phyloP scores from a whole-genome alignment of 139 green algal genomes.

The Ettlia oleoabundans region DNA sequence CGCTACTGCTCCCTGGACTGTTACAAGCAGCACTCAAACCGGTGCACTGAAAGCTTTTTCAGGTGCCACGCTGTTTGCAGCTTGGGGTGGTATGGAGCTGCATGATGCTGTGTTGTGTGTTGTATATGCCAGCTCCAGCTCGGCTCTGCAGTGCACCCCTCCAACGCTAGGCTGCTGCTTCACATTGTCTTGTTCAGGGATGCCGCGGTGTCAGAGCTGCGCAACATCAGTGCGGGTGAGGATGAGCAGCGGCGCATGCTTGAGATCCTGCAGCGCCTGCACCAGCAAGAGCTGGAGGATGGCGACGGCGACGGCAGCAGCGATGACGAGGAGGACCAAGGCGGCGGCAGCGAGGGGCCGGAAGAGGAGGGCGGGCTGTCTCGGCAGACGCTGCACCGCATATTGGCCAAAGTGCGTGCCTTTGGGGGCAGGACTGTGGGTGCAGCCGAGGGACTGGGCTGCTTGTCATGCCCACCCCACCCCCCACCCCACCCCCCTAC shows the following conservation, averaged over 20 bases:
- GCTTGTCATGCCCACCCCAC: too few species aligned
- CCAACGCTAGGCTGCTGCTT: too few species aligned
- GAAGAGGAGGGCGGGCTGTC: conserved; percentile 38
- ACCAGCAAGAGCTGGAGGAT: conserved; percentile 48
- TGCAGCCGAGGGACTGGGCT: too few species aligned
- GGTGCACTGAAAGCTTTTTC: conserved; percentile 80
- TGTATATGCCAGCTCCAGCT: too few species aligned
- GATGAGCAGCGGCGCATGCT: conserved; percentile 58
- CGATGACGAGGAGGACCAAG: not conserved
- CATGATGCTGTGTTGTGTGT: too few species aligned
- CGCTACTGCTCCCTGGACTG: conserved; percentile 81
- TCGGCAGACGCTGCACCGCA: conserved; percentile 38
- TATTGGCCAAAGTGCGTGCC: conserved; percentile 44
- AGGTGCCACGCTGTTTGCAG: too few species aligned
- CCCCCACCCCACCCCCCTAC: too few species aligned
- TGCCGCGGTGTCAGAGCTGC: conserved; percentile 57
- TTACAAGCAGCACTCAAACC: conserved; percentile 73
- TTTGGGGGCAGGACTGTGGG: too few species aligned
- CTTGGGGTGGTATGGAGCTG: too few species aligned
- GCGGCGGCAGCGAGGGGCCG: not conserved
- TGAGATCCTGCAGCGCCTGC: conserved; percentile 66
- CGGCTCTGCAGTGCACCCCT: too few species aligned
- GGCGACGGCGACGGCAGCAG: conserved; percentile 20
- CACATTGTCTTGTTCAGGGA: too few species aligned
- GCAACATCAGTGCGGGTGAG: conserved; percentile 33